These are phyloP conservation scores for Phyllosticta citrichinensis DNA, from an alignment of 2,329 filamentous ascomycete genomes.

Conservation along the genomic window DNA sequence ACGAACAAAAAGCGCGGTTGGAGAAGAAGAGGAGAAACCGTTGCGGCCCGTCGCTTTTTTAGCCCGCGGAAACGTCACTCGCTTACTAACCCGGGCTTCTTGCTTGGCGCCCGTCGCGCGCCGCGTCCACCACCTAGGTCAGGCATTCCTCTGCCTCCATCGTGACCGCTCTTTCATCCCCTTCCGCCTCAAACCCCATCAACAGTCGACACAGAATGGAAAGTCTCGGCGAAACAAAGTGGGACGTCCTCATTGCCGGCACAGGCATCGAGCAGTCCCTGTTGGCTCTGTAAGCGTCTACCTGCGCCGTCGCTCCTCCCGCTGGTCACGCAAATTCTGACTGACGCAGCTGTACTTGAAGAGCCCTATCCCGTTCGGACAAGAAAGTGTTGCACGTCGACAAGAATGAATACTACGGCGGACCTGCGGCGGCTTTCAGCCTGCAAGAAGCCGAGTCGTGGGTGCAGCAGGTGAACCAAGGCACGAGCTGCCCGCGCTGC, in stretches of 20 bases:
- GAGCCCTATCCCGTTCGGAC: slow-evolving; percentile 81
- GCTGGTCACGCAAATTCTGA: slow-evolving; percentile 46
- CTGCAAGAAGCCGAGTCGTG: slow-evolving; percentile 72
- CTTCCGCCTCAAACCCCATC: slow-evolving; percentile 13
- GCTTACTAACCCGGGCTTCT: slow-evolving; percentile 22
- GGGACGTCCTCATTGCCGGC: slow-evolving; percentile 44
- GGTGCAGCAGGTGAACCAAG: slow-evolving; percentile 40
- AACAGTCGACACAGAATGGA: slow-evolving; percentile 30
- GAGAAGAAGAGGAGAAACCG: slow-evolving; percentile 13
- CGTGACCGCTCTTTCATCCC: slow-evolving; percentile 13
- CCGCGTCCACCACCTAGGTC: background rate
- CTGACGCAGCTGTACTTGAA: slow-evolving; percentile 57
- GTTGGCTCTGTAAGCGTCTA: slow-evolving; percentile 39
- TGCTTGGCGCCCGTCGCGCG: background rate
- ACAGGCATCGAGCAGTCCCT: slow-evolving; percentile 44
- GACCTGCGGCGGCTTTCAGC: slow-evolving; percentile 73
- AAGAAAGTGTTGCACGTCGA: slow-evolving; percentile 91
- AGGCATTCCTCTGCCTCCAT: background rate
- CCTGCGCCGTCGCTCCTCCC: slow-evolving; percentile 9
- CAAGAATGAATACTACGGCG: slow-evolving; percentile 79
- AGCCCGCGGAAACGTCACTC: background rate
- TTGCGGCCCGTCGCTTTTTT: slow-evolving; percentile 13
- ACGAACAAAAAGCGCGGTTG: slow-evolving; percentile 22
- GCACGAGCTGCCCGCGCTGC: slow-evolving; percentile 15
- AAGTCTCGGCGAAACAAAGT: slow-evolving; percentile 39